Evolutionary conservation across 495 filamentous ascomycete species (phyloP).

Genomic region (Trichocladium antarcticum): DNA sequence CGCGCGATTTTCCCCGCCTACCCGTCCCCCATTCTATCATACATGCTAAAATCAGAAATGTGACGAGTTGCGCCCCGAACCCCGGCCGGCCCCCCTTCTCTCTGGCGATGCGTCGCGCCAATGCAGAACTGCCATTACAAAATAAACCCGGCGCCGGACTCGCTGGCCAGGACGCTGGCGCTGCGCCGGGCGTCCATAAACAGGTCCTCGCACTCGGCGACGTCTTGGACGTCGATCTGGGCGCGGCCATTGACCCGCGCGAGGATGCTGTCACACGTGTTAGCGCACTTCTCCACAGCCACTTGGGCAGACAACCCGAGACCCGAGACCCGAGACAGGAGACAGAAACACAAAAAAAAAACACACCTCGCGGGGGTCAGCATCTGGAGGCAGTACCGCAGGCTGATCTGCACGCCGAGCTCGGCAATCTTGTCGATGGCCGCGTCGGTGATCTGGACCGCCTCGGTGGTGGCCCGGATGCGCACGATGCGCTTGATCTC

Average conservation of each 20-base stretch:
- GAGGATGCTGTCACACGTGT: constrained; percentile 38
- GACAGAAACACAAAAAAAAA: background rate
- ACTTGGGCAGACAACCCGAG: background rate
- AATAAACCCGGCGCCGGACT: constrained; percentile 51
- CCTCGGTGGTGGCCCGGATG: constrained; percentile 71
- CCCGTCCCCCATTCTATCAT: constrained; percentile 23
- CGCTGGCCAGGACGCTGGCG: constrained; percentile 56
- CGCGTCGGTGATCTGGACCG: constrained; percentile 63
- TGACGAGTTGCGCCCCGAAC: constrained; percentile 25
- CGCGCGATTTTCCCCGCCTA: constrained; percentile 22
- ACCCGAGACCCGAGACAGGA: background rate
- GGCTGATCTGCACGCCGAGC: constrained; percentile 73
- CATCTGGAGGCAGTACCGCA: constrained; percentile 87
- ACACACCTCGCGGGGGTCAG: constrained; percentile 65
- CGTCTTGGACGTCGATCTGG: constrained; percentile 69
- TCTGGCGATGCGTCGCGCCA: too few relatives aligned
- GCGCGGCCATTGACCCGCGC: constrained; percentile 53
- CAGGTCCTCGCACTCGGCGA: constrained; percentile 78
- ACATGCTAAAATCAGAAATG: constrained; percentile 28
- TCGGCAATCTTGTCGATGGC: constrained; percentile 77
- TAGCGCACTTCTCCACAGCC: constrained; percentile 3
- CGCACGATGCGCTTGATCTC: constrained; percentile 86
- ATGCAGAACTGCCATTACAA: constrained; percentile 33
- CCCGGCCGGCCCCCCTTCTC: constrained; percentile 6
- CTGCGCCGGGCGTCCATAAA: constrained; percentile 86